Conservation (phyloP, 2,329 filamentous ascomycete species). For the Alternaria metachromatica region DNA sequence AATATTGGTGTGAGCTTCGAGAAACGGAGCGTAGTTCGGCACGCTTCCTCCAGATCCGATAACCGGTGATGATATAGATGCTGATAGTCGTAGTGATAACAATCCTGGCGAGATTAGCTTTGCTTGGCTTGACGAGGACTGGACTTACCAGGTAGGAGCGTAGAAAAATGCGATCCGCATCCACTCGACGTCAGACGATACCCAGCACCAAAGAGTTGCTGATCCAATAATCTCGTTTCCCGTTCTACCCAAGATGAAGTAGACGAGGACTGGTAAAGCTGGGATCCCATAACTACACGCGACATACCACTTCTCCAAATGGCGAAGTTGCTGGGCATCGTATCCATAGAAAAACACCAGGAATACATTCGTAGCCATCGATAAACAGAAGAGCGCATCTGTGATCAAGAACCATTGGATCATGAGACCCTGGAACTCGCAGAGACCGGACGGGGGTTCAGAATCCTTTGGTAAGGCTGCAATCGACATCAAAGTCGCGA, state of each 20-base stretch:
- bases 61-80: slow-evolving; percentile 71
- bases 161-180: slow-evolving; percentile 80
- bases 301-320: slow-evolving; percentile 74
- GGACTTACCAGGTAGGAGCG: slow-evolving; percentile 67
- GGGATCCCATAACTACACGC: slow-evolving; percentile 75
- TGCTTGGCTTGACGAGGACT: not conserved
- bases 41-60: slow-evolving; percentile 71
- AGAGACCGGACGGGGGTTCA: slow-evolving; percentile 61
- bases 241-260: slow-evolving; percentile 67
- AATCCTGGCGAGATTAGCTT: slow-evolving; percentile 44
- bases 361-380: slow-evolving; percentile 83
- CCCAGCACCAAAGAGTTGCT: slow-evolving; percentile 84
- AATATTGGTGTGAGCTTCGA: slow-evolving; percentile 11
- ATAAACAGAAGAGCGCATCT: slow-evolving; percentile 19
- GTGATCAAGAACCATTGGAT: slow-evolving; percentile 72
- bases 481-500: slow-evolving; percentile 75
- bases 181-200: slow-evolving; percentile 69
- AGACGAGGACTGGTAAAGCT: slow-evolving; percentile 70
- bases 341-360: slow-evolving; percentile 80
- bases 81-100: slow-evolving; percentile 66
- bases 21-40: slow-evolving; percentile 54
- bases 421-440: slow-evolving; percentile 77
- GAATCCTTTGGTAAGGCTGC: slow-evolving; percentile 57
- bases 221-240: slow-evolving; percentile 70
- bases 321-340: slow-evolving; percentile 67